Evolutionary conservation across 1,284 basidiomycete genomes (phyloP).

Genomic region (Spongiforma sp.): DNA sequence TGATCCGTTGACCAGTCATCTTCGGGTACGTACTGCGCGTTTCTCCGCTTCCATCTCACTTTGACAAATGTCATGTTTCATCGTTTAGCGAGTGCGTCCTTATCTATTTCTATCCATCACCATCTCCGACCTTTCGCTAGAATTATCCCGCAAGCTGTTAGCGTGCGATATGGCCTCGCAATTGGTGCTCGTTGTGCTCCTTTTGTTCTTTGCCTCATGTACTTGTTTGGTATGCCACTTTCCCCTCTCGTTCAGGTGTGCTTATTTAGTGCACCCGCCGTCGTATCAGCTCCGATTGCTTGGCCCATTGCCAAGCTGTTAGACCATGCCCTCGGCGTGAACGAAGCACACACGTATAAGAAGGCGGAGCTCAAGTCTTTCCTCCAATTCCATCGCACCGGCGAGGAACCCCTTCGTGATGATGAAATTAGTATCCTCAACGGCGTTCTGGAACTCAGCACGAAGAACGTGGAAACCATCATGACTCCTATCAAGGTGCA

Average conservation of each 20-base stretch:
- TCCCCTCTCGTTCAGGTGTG: not conserved
- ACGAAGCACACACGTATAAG: slow-evolving; percentile 83
- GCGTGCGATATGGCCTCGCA: slow-evolving; percentile 88
- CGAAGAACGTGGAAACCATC: slow-evolving; percentile 82
- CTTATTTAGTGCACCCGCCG: not conserved
- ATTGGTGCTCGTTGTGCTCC: slow-evolving; percentile 91
- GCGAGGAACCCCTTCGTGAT: slow-evolving; percentile 87
- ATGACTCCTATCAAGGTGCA: slow-evolving; percentile 86
- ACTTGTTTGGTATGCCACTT: slow-evolving; percentile 61
- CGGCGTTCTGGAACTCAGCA: slow-evolving; percentile 86
- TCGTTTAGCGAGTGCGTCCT: slow-evolving; percentile 52
- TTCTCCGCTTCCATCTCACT: not conserved
- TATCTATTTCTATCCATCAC: not conserved
- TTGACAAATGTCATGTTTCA: not conserved
- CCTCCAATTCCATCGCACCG: slow-evolving; percentile 87
- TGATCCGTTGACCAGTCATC: slow-evolving; percentile 55
- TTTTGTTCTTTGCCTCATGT: slow-evolving; percentile 83
- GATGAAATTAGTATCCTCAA: slow-evolving; percentile 91
- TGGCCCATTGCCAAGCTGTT: slow-evolving; percentile 90
- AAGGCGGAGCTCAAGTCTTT: slow-evolving; percentile 94
- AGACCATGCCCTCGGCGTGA: slow-evolving; percentile 76
- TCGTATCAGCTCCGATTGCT: slow-evolving; percentile 78
- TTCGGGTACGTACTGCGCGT: slow-evolving; percentile 67
- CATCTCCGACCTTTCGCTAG: slow-evolving; percentile 40
- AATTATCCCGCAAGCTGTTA: slow-evolving; percentile 88